Conservation (phyloP, 306 rosid genomes). For the Cucurbita argyrosperma region DNA sequence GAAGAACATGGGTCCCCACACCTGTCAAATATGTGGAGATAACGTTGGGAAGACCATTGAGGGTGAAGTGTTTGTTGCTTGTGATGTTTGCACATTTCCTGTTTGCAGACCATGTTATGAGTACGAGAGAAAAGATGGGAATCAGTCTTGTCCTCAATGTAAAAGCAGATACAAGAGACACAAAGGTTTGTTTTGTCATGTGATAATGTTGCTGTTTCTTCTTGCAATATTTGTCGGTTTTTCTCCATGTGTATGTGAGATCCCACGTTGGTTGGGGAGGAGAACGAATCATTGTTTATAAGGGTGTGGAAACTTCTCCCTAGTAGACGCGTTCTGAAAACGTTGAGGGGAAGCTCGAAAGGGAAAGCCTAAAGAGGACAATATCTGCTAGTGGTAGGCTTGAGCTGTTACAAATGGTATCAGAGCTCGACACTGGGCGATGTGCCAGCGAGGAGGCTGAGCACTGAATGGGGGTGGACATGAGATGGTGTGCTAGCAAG, state of each 20-base stretch:
- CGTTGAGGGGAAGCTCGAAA: no score
- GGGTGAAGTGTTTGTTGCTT: slow-evolving; percentile 63
- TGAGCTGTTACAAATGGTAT: no score
- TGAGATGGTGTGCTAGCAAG: no score
- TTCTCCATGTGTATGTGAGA: neutral
- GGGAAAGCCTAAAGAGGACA: no score
- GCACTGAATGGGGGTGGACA: no score
- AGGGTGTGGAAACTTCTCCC: no score
- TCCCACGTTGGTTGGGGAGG: neutral
- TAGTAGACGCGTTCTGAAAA: no score
- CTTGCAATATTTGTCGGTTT: neutral
- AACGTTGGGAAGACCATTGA: slow-evolving; percentile 51
- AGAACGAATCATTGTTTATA: no score
- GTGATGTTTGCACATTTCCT: slow-evolving; percentile 72
- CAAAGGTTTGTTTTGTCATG: slow-evolving; percentile 35
- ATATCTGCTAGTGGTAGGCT: no score
- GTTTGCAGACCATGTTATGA: slow-evolving; percentile 94
- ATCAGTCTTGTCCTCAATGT: slow-evolving; percentile 92
- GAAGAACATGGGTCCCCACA: slow-evolving; percentile 39
- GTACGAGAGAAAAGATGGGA: slow-evolving; percentile 95
- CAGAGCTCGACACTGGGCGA: no score
- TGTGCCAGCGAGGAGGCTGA: no score
- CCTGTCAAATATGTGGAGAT: slow-evolving; percentile 92
- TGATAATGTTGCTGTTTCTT: neutral
- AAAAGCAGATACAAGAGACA: slow-evolving; percentile 77